phyloP scores from a whole-genome alignment of 1,284 basidiomycete genomes.

The Leucoagaricus sp. region DNA sequence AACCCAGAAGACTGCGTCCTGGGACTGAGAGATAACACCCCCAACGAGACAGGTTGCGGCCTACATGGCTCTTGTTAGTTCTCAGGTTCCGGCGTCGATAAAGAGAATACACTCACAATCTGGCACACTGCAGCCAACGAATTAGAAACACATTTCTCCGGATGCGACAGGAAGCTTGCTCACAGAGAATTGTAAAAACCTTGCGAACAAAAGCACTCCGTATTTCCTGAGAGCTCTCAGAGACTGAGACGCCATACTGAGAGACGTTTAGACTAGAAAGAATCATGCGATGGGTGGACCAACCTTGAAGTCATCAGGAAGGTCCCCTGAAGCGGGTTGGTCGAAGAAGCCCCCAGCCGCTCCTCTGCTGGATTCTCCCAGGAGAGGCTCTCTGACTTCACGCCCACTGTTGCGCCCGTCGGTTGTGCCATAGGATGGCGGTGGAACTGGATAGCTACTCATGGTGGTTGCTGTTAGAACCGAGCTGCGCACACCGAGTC shows the following conservation, averaged over 20 bases:
- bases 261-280: background rate
- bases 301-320: slow-evolving; percentile 87
- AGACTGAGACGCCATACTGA: slow-evolving; percentile 77
- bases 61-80: slow-evolving; percentile 33
- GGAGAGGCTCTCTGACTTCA: slow-evolving; percentile 40
- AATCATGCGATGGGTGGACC: slow-evolving; percentile 16
- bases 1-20: slow-evolving; percentile 63
- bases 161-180: slow-evolving; percentile 36
- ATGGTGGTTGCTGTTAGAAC: slow-evolving; percentile 30
- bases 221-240: slow-evolving; percentile 72
- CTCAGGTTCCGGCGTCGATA: background rate
- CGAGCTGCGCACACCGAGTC: background rate
- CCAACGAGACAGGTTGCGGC: slow-evolving; percentile 71
- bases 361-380: slow-evolving; percentile 40
- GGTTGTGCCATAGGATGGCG: slow-evolving; percentile 52
- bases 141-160: background rate
- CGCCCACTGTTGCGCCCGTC: slow-evolving; percentile 35
- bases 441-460: slow-evolving; percentile 53
- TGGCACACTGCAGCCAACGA: slow-evolving; percentile 55
- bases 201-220: slow-evolving; percentile 77
- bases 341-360: slow-evolving; percentile 60
- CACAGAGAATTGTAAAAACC: slow-evolving; percentile 80
- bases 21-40: slow-evolving; percentile 63
- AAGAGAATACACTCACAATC: slow-evolving; percentile 50
- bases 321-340: slow-evolving; percentile 67